Base-by-base conservation (phyloP, 495 filamentous ascomycete species). In the Mycothermus thermophilus region DNA sequence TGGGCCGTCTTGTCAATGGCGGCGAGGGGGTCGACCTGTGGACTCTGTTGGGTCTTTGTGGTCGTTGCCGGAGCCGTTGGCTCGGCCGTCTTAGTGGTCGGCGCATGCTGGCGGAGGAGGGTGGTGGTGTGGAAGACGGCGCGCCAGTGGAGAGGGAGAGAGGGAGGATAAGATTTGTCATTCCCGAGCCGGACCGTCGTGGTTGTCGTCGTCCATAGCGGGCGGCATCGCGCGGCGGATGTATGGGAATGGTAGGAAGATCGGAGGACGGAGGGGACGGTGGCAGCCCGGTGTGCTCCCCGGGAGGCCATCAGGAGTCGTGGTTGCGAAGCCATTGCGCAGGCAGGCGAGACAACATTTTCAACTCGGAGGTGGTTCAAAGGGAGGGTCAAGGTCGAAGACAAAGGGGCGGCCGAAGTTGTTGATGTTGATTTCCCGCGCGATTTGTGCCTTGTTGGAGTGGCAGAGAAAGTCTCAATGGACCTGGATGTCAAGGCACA, bases 1-100 rank as follows among this genome's bases (percentile, higher is more conserved):
- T 85, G 81, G 8, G 71, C 80, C 13, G 46, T 62, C 55, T 74
- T 74, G 27, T 66, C 66, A 18, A 66, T 34, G 4, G 54, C 33
- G 16, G 50, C 50, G 29, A 55, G 50, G 9, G 52, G 52, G 14
- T 55, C 52, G 28, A 36, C 25, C 13, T 27, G 15, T 12, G 47
- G 14, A 5, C 36, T 26, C 9, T 44, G 41, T 0, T 21, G 34
- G 11, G 30, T 32, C 17, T 47, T 50, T 17, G 26, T 25, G 15
- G 12, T 34, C 14, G 25, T 10, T 4, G 27, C 10, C 12, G 36
- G 20, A 19, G 21, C 14, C 10, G 4, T 35, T 19, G 26, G 9
- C 5, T 42, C 38, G 15, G 27, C 32, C 12, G 16, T 30, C 11
- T 27, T 12, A 5, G 27, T 31, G 8, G 14, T 31, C 13, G 32